phyloP scores from a whole-genome alignment of 257 asterid genomes.

The Lantana camara region DNA sequence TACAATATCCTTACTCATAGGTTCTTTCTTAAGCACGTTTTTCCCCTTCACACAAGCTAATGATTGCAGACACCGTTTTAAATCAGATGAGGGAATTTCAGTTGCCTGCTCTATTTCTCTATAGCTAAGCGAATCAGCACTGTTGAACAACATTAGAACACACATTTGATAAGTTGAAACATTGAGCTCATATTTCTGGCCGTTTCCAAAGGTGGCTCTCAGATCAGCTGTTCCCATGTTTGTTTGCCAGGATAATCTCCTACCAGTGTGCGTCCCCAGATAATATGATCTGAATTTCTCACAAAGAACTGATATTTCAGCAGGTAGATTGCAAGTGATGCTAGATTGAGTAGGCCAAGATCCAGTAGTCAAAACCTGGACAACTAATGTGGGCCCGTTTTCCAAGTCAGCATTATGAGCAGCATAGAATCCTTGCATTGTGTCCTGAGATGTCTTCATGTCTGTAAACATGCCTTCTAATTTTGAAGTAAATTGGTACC shows the following conservation, averaged over 20 bases:
- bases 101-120: conserved; percentile 84
- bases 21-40: conserved; percentile 78
- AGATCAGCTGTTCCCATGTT: conserved; percentile 93
- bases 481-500: no score
- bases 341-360: conserved; percentile 91
- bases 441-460: conserved; percentile 91
- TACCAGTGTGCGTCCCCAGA: conserved; percentile 87
- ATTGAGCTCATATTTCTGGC: conserved; percentile 83
- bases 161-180: conserved; percentile 94
- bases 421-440: conserved; percentile 80
- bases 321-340: conserved; percentile 68
- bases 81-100: conserved; percentile 73
- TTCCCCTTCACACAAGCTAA: conserved; percentile 87
- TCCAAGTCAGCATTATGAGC: conserved; percentile 60
- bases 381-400: conserved; percentile 68
- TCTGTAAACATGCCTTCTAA: no score
- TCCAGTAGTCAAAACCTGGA: conserved; percentile 84
- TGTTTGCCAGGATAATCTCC: conserved; percentile 87
- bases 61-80: conserved; percentile 83
- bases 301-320: conserved; percentile 66
- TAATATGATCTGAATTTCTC: conserved; percentile 78
- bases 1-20: conserved; percentile 85
- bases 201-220: conserved; percentile 74
- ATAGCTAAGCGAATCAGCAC: conserved; percentile 60
- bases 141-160: conserved; percentile 79